Conservation (phyloP, 768 basidiomycete species). For the Suillus luteus region DNA sequence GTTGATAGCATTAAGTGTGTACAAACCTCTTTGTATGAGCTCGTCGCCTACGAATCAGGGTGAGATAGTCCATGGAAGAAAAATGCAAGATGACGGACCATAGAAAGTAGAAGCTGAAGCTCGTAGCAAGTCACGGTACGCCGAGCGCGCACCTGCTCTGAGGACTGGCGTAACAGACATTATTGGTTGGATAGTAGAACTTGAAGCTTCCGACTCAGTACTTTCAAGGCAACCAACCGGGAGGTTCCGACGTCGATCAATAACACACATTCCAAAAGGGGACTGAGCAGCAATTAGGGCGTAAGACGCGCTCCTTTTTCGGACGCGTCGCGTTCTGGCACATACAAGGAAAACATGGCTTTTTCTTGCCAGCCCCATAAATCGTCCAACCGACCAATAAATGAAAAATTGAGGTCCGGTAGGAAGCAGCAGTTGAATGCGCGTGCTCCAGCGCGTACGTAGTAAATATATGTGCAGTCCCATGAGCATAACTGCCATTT, state of each 20-base stretch:
- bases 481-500: conserved; percentile 9
- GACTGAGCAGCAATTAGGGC: conserved; percentile 25
- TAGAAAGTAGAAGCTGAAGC: conserved; percentile 67
- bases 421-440: conserved; percentile 18
- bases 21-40: conserved; percentile 53
- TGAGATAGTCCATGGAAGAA: background rate
- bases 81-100: conserved; percentile 39
- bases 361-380: conserved; percentile 31
- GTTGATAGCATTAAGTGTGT: background rate
- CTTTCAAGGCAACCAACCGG: conserved; percentile 10
- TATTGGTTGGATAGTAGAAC: background rate
- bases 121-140: conserved; percentile 71
- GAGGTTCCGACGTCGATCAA: conserved; percentile 30
- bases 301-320: conserved; percentile 42
- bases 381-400: conserved; percentile 33
- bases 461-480: conserved; percentile 8
- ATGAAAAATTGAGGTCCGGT: conserved; percentile 21
- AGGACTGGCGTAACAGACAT: conserved; percentile 59
- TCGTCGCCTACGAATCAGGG: conserved; percentile 49
- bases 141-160: conserved; percentile 66
- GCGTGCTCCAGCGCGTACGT: conserved; percentile 11
- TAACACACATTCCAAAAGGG: conserved; percentile 31
- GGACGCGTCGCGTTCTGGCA: conserved; percentile 36
- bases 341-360: conserved; percentile 29
- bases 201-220: background rate